Evolutionary conservation across 1,284 basidiomycete species (phyloP), one percentile per base, ranked within the genome.

Genomic region (Leccinum fallax): DNA sequence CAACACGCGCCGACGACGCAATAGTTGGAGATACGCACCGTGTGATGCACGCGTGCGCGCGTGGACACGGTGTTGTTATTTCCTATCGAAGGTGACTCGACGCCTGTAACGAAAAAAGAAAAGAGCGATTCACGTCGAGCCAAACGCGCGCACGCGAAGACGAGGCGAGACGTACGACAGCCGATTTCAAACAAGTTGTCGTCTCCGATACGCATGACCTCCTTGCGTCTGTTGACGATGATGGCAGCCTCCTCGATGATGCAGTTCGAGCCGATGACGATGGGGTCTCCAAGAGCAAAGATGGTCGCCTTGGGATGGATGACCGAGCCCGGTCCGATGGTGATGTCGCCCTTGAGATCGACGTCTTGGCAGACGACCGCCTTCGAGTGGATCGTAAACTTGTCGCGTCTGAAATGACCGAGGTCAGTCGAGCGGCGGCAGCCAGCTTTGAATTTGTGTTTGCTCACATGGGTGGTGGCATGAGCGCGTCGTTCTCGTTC

Each of bases 231-330:
- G 74, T 97, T 97, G 61, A 96, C 88, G 63, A 98, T 88, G 66
- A 95, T 88, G 2, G 87, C 92, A 8, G 85, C 84, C 75, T 98
- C 97, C 72, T 98, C 97, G 58, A 99, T 86, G 68, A 98, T 93
- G 73, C 94, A 96, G 59, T 90, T 86, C 26, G 86, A 81, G 8
- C 95, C 97, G 54, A 98, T 90, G 53, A 93, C 81, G 65, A 98
- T 94, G 3, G 94, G 89, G 0, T 93, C 95, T 5, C 87, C 88
- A 51, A 93, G 86, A 7, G 94, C 95, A 64, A 95, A 90, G 65
- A 98, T 91, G 32, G 91, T 92, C 1, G 93, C 93, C 72, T 94
- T 93, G 0, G 97, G 96, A 68, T 98, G 96, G n/a, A 99, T 86
- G 55, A 98, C 89, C 2, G 90, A 92, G 86, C 92, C 91, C 74